Evolutionary conservation across 371 early-diverging fungal species (phyloP), one percentile per base, ranked within the genome.

Genomic region (Blyttiomyces sp.): DNA sequence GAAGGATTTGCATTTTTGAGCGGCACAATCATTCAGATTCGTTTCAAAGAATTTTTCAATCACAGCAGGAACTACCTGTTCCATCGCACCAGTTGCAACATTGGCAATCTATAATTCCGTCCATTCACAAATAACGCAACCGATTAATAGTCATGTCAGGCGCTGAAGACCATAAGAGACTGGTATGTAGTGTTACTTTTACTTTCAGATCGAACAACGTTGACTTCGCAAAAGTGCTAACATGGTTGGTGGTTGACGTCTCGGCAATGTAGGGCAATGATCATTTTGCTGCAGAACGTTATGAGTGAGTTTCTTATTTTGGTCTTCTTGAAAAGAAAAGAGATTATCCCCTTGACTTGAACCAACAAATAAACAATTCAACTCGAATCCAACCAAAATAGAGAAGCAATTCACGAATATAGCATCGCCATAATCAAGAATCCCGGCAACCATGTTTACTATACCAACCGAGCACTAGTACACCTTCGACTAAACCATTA

Each of bases 391-490:
- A n/a, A n/a, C n/a, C n/a, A n/a, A n/a, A n/a, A n/a, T 31, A 77
- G 81, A 49, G 82, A 84, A 23, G 89, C 91, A 4, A 87, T 89
- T 43, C 74, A 75, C 27, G 88, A 86, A 60, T 91, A 91, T 66
- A 79, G 85, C 21, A 82, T 77, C 11, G 91, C 89, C 16, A 88
- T 91, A 70, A 87, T 87, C 49, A 77, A 88, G 58, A 80, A 87
- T 60, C 81, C 85, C 1, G 69, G 56, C 30, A 81, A 86, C 33
- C 75, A 85, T 16, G 69, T 84, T 4, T 88, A 88, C 65, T 91
- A 85, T 65, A 87, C 89, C 17, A 93, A 93, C 66, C 76, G 92
- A 33, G 89, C 92, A 26, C 72, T 88, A 21, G 85, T 86, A 61
- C 87, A 83, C 62, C 80, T 86, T 31, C 86, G 86, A 78, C 61